Base-by-base conservation (phyloP, 2,329 filamentous ascomycete genomes). In the Nemania serpens region DNA sequence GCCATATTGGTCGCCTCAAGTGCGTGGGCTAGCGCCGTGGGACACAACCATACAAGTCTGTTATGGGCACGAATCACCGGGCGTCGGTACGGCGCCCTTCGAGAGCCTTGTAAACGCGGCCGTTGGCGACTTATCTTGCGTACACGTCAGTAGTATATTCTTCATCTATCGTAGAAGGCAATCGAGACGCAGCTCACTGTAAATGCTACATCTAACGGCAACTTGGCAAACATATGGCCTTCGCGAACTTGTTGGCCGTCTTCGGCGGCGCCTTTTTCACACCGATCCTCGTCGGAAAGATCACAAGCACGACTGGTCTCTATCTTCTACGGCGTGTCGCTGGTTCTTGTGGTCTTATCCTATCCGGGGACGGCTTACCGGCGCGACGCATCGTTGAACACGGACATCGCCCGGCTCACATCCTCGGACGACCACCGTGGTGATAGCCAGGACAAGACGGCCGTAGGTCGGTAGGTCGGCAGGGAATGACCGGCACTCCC, bases 61-160 rank as follows among this genome's bases (percentile, higher is more conserved):
- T 73, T 95, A 4, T 91, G 87, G 77, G 89, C 94, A 12, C 83
- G 94, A 12, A 84, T 96, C 53, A 85, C 94, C 97, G 75, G 94
- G 94, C 18, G 83, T 97, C 45, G 93, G 90, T 0, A 82, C 93
- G 17, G 93, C 93, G 9, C 93, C 94, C 0, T 97, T 95, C 67
- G 94, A 98, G 76, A 91, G 91, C 1, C 79, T 97, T 22, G 89
- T 97, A 59, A 97, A 96, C 75, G 91, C 91, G 0, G 89, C 87
- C 50, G 91, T 97, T 6, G 94, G 93, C 42, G 94, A 98, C 74
- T 74, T 98, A 53, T 97, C 94, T 76, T 95, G 88, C 75, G 92
- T 97, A 25, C 94, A 94, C 77, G 87, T 91, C 75, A 75, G 84
- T 75, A 10, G 42, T 50, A 13, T 13, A 2, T 46, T 34, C 46